Evolutionary conservation across 2,329 filamentous ascomycete species (phyloP).

Genomic region (Trichophyton benhamiae): DNA sequence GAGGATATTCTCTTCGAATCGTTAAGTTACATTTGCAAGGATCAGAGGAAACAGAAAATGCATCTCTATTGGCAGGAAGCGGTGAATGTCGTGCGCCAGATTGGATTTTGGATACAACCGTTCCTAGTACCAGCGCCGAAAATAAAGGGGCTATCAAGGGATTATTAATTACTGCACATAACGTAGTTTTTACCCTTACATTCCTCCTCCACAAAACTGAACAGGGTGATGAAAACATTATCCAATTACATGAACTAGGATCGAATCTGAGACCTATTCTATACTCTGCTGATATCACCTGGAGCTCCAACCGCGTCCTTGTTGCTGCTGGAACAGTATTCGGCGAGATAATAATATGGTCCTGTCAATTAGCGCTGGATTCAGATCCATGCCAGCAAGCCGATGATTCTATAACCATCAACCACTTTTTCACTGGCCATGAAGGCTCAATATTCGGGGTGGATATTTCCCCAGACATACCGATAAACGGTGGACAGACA

Average conservation of each 20-base stretch:
- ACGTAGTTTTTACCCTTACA: slow-evolving; percentile 53
- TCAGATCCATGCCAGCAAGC: slow-evolving; percentile 8
- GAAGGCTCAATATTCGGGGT: slow-evolving; percentile 93
- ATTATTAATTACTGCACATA: slow-evolving; percentile 72
- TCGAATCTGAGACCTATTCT: slow-evolving; percentile 62
- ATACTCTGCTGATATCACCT: slow-evolving; percentile 67
- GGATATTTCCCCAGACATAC: slow-evolving; percentile 53
- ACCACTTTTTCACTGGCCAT: slow-evolving; percentile 54
- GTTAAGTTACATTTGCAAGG: slow-evolving; percentile 21
- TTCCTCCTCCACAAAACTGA: slow-evolving; percentile 12
- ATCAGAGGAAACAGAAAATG: slow-evolving; percentile 11
- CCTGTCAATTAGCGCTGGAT: slow-evolving; percentile 38
- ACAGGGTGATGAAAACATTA: slow-evolving; percentile 15
- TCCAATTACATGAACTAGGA: slow-evolving; percentile 31
- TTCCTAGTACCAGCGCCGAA: slow-evolving; percentile 31
- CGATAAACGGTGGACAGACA: slow-evolving; percentile 24
- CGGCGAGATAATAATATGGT: slow-evolving; percentile 87
- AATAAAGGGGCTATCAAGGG: slow-evolving; percentile 29
- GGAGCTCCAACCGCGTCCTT: slow-evolving; percentile 51
- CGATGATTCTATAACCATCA: slow-evolving; percentile 30
- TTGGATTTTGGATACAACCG: slow-evolving; percentile 61
- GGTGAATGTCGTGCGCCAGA: slow-evolving; percentile 46
- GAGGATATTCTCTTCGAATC: slow-evolving; percentile 45
- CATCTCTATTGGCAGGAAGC: slow-evolving; percentile 21
- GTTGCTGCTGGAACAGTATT: slow-evolving; percentile 87